These are phyloP conservation scores for Auriscalpium microsporum DNA, from an alignment of 768 basidiomycete genomes.

Conservation along the genomic window DNA sequence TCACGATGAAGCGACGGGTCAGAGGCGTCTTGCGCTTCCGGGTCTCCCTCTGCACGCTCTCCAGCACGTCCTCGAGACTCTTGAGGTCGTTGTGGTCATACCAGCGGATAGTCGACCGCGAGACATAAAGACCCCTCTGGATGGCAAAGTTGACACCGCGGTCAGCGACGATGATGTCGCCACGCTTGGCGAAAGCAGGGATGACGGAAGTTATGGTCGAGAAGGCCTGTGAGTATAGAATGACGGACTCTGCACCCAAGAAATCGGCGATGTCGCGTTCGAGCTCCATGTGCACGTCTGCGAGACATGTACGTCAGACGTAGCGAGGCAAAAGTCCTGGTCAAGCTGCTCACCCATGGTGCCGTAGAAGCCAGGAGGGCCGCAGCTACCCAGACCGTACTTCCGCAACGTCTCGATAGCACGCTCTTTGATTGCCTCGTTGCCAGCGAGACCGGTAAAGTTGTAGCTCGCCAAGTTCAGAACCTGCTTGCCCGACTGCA, in stretches of 20 bases:
- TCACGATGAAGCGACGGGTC: constrained; percentile 90
- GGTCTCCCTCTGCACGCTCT: constrained; percentile 78
- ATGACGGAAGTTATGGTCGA: constrained; percentile 90
- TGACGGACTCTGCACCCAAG: constrained; percentile 79
- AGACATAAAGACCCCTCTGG: constrained; percentile 93
- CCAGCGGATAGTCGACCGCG: constrained; percentile 86
- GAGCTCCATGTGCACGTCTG: constrained; percentile 86
- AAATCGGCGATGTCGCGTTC: constrained; percentile 89
- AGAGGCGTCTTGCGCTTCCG: constrained; percentile 75
- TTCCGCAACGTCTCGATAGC: constrained; percentile 78
- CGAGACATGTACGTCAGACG: background rate
- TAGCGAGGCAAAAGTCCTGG: background rate
- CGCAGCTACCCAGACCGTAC: constrained; percentile 92
- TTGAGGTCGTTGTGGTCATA: constrained; percentile 94
- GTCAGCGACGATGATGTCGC: constrained; percentile 97
- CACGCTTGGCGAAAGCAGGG: constrained; percentile 95
- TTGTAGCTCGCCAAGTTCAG: constrained; percentile 87
- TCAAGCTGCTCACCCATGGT: constrained; percentile 62
- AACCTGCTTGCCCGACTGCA: constrained; percentile 64
- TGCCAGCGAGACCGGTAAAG: constrained; percentile 83
- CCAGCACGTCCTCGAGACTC: constrained; percentile 82
- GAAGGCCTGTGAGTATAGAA: constrained; percentile 92
- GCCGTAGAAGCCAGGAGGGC: constrained; percentile 96
- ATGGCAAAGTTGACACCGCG: constrained; percentile 93
- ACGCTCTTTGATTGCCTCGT: constrained; percentile 77